A percentile compares a stretch with the other conserved stretches of the same genome.
Conservation (phyloP, 1,139 yeast species). For the Kazachstania sp. region DNA sequence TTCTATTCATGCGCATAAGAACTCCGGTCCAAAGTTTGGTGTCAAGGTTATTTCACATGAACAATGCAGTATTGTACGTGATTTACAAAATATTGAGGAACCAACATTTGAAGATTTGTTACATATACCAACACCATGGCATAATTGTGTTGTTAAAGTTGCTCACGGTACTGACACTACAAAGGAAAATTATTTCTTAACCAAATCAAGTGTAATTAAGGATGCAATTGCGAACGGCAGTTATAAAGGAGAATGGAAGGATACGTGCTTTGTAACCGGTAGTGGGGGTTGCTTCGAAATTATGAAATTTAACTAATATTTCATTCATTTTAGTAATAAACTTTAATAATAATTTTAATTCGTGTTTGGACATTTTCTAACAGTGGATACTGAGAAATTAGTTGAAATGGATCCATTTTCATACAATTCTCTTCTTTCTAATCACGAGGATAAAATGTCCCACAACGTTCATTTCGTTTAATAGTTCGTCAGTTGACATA, state of each 20-base stretch:
- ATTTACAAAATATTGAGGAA: constrained; percentile 34
- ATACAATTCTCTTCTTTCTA: too few relatives aligned
- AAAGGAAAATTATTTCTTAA: constrained; percentile 26
- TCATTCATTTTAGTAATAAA: not conserved
- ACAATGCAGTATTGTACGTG: constrained; percentile 36
- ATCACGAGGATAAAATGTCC: too few relatives aligned
- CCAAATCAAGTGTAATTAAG: constrained; percentile 31
- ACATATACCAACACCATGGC: constrained; percentile 65
- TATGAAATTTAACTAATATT: not conserved
- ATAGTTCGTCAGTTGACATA: too few relatives aligned
- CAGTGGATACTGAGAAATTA: too few relatives aligned
- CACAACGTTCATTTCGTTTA: too few relatives aligned
- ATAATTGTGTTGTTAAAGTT: constrained; percentile 44
- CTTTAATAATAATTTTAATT: constrained; percentile 1
- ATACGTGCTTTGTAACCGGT: constrained; percentile 24
- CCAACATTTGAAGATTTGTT: constrained; percentile 40
- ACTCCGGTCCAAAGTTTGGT: constrained; percentile 52
- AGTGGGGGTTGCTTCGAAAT: constrained; percentile 30
- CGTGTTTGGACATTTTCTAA: not conserved
- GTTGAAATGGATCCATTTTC: too few relatives aligned
- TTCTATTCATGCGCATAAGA: constrained; percentile 54
- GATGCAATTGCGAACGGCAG: constrained; percentile 32
- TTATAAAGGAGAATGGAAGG: constrained; percentile 30
- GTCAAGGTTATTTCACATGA: constrained; percentile 40
- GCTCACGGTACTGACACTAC: constrained; percentile 17